A percentile compares a stretch with the other conserved stretches of the same genome.
phyloP scores from a whole-genome alignment of 345 rosid species.

The Hypericum androsaemum region DNA sequence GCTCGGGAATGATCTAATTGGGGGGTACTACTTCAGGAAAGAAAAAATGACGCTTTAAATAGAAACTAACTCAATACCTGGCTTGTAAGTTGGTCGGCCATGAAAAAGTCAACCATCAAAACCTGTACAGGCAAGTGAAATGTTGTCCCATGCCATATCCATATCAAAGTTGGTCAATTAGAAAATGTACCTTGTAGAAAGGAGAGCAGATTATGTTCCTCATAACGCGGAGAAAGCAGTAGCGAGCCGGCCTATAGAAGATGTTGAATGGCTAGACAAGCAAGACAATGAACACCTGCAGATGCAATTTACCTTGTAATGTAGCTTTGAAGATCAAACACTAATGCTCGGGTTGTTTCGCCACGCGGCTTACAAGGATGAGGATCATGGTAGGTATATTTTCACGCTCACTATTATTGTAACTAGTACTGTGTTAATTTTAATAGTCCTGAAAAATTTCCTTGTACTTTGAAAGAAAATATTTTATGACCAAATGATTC shows the following conservation, averaged over 20 bases:
- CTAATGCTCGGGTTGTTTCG: no score
- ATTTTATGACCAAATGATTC: no score
- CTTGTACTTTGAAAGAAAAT: no score
- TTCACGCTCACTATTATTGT: no score
- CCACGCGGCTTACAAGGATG: slow-evolving; percentile 37
- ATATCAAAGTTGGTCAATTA: no score
- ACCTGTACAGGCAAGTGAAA: slow-evolving; percentile 33
- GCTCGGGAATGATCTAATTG: no score
- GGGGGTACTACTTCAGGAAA: no score
- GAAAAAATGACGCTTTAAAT: no score
- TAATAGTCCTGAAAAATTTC: no score
- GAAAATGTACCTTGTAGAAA: slow-evolving; percentile 51
- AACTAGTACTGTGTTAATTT: no score
- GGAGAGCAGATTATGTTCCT: slow-evolving; percentile 87
- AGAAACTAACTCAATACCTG: slow-evolving; percentile 42
- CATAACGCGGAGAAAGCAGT: slow-evolving; percentile 63
- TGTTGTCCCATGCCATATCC: no score
- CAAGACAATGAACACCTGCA: slow-evolving; percentile 48
- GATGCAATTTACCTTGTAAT: neutral
- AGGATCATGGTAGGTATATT: slow-evolving; percentile 82
- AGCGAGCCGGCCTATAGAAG: slow-evolving; percentile 74
- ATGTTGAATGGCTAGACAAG: slow-evolving; percentile 71
- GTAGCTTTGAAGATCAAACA: no score
- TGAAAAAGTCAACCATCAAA: slow-evolving; percentile 85
- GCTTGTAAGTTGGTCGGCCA: slow-evolving; percentile 97